Evolutionary conservation across 2,329 filamentous ascomycete species (phyloP).

Genomic region (Verticillium isaacii): DNA sequence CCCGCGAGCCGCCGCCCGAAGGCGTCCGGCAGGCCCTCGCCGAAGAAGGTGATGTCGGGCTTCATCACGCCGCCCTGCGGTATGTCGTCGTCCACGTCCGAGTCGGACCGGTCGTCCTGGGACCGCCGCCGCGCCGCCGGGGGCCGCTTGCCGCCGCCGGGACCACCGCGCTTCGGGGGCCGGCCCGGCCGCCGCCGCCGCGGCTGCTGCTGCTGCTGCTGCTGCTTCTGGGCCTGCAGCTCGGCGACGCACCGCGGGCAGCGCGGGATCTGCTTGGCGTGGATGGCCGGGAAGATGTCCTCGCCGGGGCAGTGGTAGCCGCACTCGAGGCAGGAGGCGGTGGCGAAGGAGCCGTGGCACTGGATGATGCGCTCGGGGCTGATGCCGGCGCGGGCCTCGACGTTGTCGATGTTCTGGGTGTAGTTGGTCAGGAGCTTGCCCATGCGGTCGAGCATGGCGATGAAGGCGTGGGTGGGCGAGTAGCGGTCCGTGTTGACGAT

Average conservation of each 20-base stretch:
- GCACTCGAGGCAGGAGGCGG: slow-evolving; percentile 83
- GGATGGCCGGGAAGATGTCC: slow-evolving; percentile 74
- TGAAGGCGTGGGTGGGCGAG: slow-evolving; percentile 92
- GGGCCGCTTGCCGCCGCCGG: slow-evolving; percentile 3
- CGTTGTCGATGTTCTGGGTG: slow-evolving; percentile 97
- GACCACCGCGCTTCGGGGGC: slow-evolving; percentile 24
- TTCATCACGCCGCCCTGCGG: slow-evolving; percentile 79
- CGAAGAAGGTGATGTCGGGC: slow-evolving; percentile 98
- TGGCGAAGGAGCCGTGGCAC: slow-evolving; percentile 94
- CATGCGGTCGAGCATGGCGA: slow-evolving; percentile 80
- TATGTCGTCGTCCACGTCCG: slow-evolving; percentile 48
- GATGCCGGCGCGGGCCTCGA: slow-evolving; percentile 84
- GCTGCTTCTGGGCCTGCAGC: slow-evolving; percentile 38
- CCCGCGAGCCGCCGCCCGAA: slow-evolving; percentile 80
- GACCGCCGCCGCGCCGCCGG: slow-evolving; percentile 24
- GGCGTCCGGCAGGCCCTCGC: slow-evolving; percentile 77
- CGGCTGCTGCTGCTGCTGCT: slow-evolving; percentile 27
- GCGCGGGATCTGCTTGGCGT: slow-evolving; percentile 67
- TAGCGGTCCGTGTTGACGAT: slow-evolving; percentile 74
- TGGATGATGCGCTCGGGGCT: slow-evolving; percentile 78
- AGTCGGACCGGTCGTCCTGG: slow-evolving; percentile 32
- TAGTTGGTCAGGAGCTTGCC: slow-evolving; percentile 93
- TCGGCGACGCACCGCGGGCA: slow-evolving; percentile 66
- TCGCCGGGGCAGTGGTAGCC: slow-evolving; percentile 69
- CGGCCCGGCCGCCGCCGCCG: slow-evolving; percentile 9